A percentile compares a stretch with the other conserved stretches of the same genome.
Conservation (phyloP, 2,329 filamentous ascomycete genomes). For the Septoria petroselini region DNA sequence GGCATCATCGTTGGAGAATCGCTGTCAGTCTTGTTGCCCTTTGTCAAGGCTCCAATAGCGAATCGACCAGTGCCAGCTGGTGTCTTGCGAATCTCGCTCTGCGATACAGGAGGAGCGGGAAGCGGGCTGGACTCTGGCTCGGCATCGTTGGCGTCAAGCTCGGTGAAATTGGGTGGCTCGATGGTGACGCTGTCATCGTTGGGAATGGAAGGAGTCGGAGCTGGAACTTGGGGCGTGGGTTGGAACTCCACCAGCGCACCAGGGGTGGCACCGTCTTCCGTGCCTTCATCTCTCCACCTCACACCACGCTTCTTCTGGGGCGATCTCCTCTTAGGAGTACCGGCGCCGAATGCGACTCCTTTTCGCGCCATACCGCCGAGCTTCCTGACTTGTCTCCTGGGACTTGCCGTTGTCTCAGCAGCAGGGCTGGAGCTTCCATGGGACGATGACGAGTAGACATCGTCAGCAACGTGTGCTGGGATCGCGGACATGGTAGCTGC, state of each 20-base stretch:
- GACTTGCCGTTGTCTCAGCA: conserved; percentile 63
- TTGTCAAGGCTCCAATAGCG: conserved; percentile 73
- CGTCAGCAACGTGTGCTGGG: conserved; percentile 29
- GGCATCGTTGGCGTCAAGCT: conserved; percentile 43
- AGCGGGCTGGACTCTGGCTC: conserved; percentile 54
- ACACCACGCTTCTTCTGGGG: conserved; percentile 70
- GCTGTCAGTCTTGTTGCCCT: conserved; percentile 59
- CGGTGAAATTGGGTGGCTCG: conserved; percentile 38
- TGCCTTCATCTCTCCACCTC: conserved; percentile 87
- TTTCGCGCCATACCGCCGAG: conserved; percentile 58
- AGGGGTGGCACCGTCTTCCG: conserved; percentile 76
- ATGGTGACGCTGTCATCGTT: conserved; percentile 10
- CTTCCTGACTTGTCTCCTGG: conserved; percentile 74
- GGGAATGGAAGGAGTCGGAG: conserved; percentile 49
- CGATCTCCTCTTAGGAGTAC: conserved; percentile 75
- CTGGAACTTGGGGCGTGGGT: conserved; percentile 73
- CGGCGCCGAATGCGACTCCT: conserved; percentile 58
- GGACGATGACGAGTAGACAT: conserved; percentile 22
- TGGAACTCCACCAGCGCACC: conserved; percentile 79
- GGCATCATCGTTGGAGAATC: conserved; percentile 44
- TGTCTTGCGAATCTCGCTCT: conserved; percentile 55
- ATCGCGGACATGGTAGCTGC: conserved; percentile 22
- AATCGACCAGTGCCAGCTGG: conserved; percentile 58
- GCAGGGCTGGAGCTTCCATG: conserved; percentile 26
- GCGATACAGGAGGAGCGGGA: conserved; percentile 56